A percentile compares a stretch with the other conserved stretches of the same genome.
Conservation (phyloP, 495 filamentous ascomycete species). For the Talaromyces stipitatus region DNA sequence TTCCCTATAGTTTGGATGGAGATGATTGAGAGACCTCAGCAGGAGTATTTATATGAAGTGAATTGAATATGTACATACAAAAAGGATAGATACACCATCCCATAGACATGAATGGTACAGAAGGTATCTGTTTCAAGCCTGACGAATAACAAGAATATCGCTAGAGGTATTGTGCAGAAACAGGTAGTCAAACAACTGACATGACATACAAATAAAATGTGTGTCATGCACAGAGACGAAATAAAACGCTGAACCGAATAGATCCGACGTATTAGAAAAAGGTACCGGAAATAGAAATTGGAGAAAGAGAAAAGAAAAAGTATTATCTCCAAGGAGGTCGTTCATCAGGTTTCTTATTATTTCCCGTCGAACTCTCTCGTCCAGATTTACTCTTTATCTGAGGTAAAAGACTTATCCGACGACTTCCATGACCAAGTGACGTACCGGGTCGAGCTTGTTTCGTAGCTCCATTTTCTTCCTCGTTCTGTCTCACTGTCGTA, state of each 20-base stretch:
- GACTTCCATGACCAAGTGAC: slow-evolving; percentile 36
- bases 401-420: slow-evolving; percentile 44
- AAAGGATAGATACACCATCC: slow-evolving; percentile 3
- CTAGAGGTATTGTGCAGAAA: slow-evolving; percentile 4
- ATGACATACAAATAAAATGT: slow-evolving; percentile 3
- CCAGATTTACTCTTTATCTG: slow-evolving; percentile 26
- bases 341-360: slow-evolving; percentile 20
- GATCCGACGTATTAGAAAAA: background rate
- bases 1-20: background rate
- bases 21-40: background rate
- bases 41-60: background rate
- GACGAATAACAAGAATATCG: background rate
- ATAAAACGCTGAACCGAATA: slow-evolving; percentile 12
- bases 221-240: slow-evolving; percentile 8
- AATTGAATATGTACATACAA: slow-evolving; percentile 8
- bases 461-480: slow-evolving; percentile 16
- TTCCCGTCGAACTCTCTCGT: slow-evolving; percentile 18
- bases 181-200: background rate
- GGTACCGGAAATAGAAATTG: slow-evolving; percentile 9
- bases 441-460: slow-evolving; percentile 36
- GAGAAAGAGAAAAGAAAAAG: slow-evolving; percentile 8
- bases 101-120: slow-evolving; percentile 2
- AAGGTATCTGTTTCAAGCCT: background rate
- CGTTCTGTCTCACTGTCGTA: slow-evolving; percentile 12
- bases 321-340: slow-evolving; percentile 33